Conservation (phyloP, 2,329 filamentous ascomycete species). For the Phyllosticta ampelicida region DNA sequence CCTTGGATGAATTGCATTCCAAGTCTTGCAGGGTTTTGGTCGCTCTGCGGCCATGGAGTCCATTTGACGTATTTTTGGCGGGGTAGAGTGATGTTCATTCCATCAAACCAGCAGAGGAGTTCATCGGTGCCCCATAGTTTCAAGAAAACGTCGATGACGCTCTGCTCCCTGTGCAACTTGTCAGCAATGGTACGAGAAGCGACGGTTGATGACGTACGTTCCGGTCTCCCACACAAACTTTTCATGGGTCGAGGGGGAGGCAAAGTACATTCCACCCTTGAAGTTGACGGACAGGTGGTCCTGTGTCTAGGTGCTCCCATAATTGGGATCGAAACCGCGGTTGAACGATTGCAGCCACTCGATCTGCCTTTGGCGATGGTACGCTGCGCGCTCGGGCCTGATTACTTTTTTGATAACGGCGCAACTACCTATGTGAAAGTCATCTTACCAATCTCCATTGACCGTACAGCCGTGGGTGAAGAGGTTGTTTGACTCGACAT, state of each 20-base stretch:
- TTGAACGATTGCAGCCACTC: constrained; percentile 22
- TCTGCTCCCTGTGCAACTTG: constrained; percentile 21
- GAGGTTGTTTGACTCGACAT: constrained; percentile 2
- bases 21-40: constrained; percentile 33
- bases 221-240: constrained; percentile 36
- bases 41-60: constrained; percentile 37
- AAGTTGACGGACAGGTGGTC: constrained; percentile 31
- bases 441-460: constrained; percentile 22
- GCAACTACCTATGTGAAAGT: constrained; percentile 20
- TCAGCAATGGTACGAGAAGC: neutral
- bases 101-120: constrained; percentile 22
- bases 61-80: constrained; percentile 29
- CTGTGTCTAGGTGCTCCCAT: constrained; percentile 31
- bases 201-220: neutral
- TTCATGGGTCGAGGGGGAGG: constrained; percentile 31
- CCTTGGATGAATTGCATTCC: constrained; percentile 35
- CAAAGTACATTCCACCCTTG: constrained; percentile 33
- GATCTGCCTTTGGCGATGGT: constrained; percentile 21
- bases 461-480: constrained; percentile 11
- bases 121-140: constrained; percentile 31
- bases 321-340: constrained; percentile 21
- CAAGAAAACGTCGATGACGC: constrained; percentile 31
- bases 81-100: constrained; percentile 35
- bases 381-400: constrained; percentile 16
- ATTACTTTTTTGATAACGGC: constrained; percentile 20